Percentiles rank a stretch among this genome's conserved stretches.
Evolutionary conservation across 2,329 filamentous ascomycete genomes (phyloP).

Genomic region (Diaporthe sp.): DNA sequence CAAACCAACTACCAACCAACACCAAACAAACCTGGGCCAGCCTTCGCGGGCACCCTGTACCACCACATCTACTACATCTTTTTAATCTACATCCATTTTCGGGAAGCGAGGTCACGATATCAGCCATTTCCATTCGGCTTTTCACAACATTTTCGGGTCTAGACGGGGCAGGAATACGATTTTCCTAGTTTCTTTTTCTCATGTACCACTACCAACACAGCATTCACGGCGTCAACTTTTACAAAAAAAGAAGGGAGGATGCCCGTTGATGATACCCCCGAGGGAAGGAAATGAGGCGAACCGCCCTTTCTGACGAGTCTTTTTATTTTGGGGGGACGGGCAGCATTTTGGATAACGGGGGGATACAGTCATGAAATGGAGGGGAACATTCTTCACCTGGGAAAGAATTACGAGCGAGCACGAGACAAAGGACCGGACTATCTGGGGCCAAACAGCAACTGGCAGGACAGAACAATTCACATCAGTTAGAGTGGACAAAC

Average conservation of each 20-base stretch:
- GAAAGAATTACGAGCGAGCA: constrained; percentile 35
- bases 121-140: constrained; percentile 42
- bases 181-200: constrained; percentile 37
- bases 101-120: constrained; percentile 31
- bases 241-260: constrained; percentile 40
- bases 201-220: constrained; percentile 40
- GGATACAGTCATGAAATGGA: constrained; percentile 13
- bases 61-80: constrained; percentile 41
- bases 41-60: constrained; percentile 34
- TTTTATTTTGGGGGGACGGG: constrained; percentile 1
- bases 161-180: constrained; percentile 1
- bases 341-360: constrained; percentile 17
- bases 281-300: constrained; percentile 38
- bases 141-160: constrained; percentile 18
- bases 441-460: constrained; percentile 4
- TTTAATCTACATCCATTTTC: constrained; percentile 36
- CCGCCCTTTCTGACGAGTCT: constrained; percentile 28
- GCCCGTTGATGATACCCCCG: constrained; percentile 41
- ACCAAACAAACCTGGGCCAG: constrained; percentile 41
- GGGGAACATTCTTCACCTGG: not conserved
- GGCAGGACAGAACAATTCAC: constrained; percentile 23
- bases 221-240: constrained; percentile 41
- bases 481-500: constrained; percentile 27
- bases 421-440: constrained; percentile 33
- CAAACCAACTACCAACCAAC: not conserved